phyloP scores from a whole-genome alignment of 2,329 filamentous ascomycete genomes.

The Dothideomycetes sp. region DNA sequence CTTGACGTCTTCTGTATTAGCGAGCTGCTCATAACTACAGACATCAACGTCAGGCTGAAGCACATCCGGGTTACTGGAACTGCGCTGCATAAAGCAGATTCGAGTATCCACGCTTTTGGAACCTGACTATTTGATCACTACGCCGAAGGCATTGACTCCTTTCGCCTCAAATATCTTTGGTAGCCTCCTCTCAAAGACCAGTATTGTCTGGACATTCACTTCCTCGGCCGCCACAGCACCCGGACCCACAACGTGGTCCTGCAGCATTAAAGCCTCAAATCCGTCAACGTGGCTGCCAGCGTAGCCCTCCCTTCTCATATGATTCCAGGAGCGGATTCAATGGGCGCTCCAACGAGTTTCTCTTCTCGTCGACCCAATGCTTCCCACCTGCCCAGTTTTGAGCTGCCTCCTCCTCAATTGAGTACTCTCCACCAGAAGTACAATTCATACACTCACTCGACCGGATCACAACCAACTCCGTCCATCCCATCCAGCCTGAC shows the following conservation, averaged over 20 bases:
- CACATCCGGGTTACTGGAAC: conserved; percentile 14
- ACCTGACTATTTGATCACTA: background rate
- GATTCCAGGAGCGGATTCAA: conserved; percentile 52
- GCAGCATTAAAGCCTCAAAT: conserved; percentile 17
- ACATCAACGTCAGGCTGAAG: conserved; percentile 19
- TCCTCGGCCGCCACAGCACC: conserved; percentile 8
- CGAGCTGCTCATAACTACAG: conserved; percentile 32
- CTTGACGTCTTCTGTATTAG: conserved; percentile 33
- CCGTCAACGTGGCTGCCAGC: conserved; percentile 54
- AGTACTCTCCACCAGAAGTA: conserved; percentile 43
- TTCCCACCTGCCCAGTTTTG: conserved; percentile 58
- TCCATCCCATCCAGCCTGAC: conserved; percentile 36
- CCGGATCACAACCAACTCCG: conserved; percentile 38
- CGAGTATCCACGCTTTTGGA: conserved; percentile 9
- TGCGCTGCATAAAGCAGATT: background rate
- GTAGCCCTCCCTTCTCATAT: conserved; percentile 53
- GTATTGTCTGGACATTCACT: conserved; percentile 5
- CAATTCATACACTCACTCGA: conserved; percentile 29
- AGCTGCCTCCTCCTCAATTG: conserved; percentile 56
- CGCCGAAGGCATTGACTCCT: background rate
- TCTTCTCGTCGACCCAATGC: conserved; percentile 62
- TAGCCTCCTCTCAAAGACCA: conserved; percentile 4
- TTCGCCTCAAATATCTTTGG: conserved; percentile 5
- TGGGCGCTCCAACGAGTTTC: conserved; percentile 56
- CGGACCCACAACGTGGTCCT: conserved; percentile 5